phyloP scores from a whole-genome alignment of 495 filamentous ascomycete genomes.

The Aspergillus steynii region DNA sequence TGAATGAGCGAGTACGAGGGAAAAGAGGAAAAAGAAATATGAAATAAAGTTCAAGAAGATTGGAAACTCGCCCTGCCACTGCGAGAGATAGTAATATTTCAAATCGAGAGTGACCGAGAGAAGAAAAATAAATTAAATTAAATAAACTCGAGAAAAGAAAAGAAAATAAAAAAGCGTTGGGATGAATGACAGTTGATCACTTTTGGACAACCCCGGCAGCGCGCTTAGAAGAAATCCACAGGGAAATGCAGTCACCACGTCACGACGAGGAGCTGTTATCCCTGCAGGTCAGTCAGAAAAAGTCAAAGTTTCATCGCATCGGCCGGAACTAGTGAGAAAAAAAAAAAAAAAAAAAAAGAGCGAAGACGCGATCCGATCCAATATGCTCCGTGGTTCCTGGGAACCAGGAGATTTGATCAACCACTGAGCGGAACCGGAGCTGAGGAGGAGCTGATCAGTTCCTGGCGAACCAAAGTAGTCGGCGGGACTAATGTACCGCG shows the following conservation, averaged over 20 bases:
- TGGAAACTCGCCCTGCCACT: not conserved
- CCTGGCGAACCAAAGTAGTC: conserved; percentile 17
- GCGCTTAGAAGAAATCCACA: conserved; percentile 17
- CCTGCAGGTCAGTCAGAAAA: conserved; percentile 8
- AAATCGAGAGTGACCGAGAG: not conserved
- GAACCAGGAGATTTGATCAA: not conserved
- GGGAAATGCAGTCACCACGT: conserved; percentile 15
- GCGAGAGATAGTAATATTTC: not conserved
- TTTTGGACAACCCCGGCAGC: conserved; percentile 6
- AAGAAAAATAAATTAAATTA: not conserved
- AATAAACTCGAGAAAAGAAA: conserved; percentile 4
- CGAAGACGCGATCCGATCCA: conserved; percentile 4
- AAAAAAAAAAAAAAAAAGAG: not conserved
- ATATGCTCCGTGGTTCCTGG: not conserved
- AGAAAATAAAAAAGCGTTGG: not conserved
- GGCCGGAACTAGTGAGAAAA: conserved; percentile 3
- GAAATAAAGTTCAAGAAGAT: conserved; percentile 1
- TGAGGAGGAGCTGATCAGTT: conserved; percentile 14
- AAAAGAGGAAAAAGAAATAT: not conserved
- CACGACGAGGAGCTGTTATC: conserved; percentile 10
- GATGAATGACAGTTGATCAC: conserved; percentile 6
- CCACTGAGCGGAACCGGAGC: conserved; percentile 3
- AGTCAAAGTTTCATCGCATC: not conserved
- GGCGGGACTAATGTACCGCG: conserved; percentile 5
- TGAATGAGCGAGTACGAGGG: not conserved